A percentile compares a stretch with the other conserved stretches of the same genome.
Evolutionary conservation across 73 alveolate species (phyloP).

Genomic region (Paramecium octaurelia): DNA sequence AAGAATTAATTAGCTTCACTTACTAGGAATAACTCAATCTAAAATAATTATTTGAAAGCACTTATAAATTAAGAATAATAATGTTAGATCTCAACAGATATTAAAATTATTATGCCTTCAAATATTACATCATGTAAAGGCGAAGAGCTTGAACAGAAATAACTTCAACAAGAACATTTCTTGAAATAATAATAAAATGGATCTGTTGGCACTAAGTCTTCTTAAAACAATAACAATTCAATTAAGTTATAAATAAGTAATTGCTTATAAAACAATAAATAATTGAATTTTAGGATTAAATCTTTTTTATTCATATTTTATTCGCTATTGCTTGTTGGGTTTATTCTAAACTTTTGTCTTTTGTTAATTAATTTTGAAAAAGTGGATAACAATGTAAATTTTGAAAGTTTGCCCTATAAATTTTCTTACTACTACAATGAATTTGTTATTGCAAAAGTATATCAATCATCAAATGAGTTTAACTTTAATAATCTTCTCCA

Average conservation of each 20-base stretch:
- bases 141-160: not conserved
- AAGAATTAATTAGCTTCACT: not conserved
- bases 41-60: not conserved
- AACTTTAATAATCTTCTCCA: not conserved
- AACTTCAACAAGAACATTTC: not conserved
- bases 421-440: not conserved
- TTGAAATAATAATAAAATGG: not conserved
- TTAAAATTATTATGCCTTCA: not conserved
- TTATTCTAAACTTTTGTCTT: not conserved
- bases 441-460: not conserved
- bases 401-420: not conserved
- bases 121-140: not conserved
- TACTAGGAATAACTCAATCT: not conserved
- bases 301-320: not conserved
- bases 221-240: not conserved
- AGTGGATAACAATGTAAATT: not conserved
- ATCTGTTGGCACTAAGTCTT: not conserved
- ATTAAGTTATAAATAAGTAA: not conserved
- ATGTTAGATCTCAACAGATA: not conserved
- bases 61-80: not conserved
- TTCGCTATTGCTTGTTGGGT: not conserved
- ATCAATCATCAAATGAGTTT: not conserved
- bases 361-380: not conserved
- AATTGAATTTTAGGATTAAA: not conserved
- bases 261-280: not conserved